Evolutionary conservation across 345 rosid genomes (phyloP).

Genomic region (Camelina sativa): DNA sequence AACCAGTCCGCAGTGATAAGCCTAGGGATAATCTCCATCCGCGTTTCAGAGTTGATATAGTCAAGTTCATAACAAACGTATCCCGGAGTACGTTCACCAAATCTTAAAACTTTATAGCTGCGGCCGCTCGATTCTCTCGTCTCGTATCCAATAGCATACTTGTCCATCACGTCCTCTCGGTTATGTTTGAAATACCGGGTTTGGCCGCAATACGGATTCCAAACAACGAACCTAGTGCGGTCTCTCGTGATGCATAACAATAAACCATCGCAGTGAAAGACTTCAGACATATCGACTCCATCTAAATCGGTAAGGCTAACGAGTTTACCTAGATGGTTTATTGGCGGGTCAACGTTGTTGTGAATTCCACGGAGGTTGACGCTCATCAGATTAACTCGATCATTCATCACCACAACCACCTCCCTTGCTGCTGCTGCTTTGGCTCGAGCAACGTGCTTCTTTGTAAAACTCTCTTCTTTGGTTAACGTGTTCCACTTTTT

Average conservation of each 20-base stretch:
- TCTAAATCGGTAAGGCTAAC: not conserved
- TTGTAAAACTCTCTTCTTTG: not conserved
- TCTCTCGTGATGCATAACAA: not conserved
- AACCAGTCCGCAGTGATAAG: too few species aligned
- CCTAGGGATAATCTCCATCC: too few species aligned
- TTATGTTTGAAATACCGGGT: not conserved
- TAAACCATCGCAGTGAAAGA: constrained; percentile 1
- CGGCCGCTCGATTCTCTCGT: not conserved
- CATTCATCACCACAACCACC: not conserved
- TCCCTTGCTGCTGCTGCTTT: not conserved
- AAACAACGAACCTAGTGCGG: not conserved
- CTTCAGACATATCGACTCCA: not conserved
- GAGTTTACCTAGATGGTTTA: not conserved
- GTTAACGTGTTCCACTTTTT: not conserved
- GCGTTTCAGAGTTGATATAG: too few species aligned
- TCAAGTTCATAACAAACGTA: too few species aligned
- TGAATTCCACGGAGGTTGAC: not conserved
- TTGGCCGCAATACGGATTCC: constrained; percentile 7
- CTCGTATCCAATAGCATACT: constrained; percentile 12
- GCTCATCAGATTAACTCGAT: not conserved
- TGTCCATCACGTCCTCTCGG: too few species aligned
- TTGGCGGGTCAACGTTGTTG: not conserved
- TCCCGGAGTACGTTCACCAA: too few species aligned
- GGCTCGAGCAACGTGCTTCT: not conserved
- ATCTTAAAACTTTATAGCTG: not conserved